Evolutionary conservation across 805 yeast genomes (phyloP).

Genomic region (Helenozyma baotianmanensis): DNA sequence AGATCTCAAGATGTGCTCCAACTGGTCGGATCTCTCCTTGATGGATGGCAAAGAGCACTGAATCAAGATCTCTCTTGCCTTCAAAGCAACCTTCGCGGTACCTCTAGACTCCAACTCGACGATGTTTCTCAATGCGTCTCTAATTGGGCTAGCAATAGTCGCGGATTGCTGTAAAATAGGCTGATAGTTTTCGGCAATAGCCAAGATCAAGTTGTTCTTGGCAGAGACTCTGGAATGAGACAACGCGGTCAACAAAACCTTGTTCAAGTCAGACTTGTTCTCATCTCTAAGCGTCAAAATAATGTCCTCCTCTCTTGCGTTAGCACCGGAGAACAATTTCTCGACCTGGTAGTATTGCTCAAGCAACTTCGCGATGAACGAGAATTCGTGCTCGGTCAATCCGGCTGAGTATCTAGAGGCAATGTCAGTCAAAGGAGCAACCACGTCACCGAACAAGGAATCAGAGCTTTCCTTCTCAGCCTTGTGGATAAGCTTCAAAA

Average conservation of each 20-base stretch:
- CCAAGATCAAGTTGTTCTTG: slow-evolving; percentile 83
- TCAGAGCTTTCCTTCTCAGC: slow-evolving; percentile 45
- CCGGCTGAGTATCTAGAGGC: slow-evolving; percentile 72
- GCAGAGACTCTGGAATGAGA: slow-evolving; percentile 94
- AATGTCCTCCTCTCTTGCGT: slow-evolving; percentile 82
- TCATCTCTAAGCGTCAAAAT: slow-evolving; percentile 84
- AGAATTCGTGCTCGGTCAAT: slow-evolving; percentile 76
- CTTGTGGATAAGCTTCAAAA: slow-evolving; percentile 67
- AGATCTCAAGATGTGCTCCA: slow-evolving; percentile 90
- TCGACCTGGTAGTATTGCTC: slow-evolving; percentile 76
- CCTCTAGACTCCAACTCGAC: slow-evolving; percentile 88
- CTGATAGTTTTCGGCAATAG: slow-evolving; percentile 78
- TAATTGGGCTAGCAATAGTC: slow-evolving; percentile 56
- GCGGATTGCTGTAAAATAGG: slow-evolving; percentile 71
- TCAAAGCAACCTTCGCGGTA: slow-evolving; percentile 88
- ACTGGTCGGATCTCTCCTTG: slow-evolving; percentile 93
- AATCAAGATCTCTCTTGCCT: slow-evolving; percentile 93
- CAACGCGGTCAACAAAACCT: slow-evolving; percentile 68
- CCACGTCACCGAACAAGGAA: slow-evolving; percentile 44
- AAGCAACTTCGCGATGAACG: slow-evolving; percentile 64
- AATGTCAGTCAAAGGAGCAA: slow-evolving; percentile 70
- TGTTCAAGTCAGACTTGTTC: slow-evolving; percentile 66
- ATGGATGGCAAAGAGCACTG: slow-evolving; percentile 96
- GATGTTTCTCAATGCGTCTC: slow-evolving; percentile 67
- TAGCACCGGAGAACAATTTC: slow-evolving; percentile 68